phyloP scores from a whole-genome alignment of 2,329 filamentous ascomycete genomes.

The Exophiala sideris region DNA sequence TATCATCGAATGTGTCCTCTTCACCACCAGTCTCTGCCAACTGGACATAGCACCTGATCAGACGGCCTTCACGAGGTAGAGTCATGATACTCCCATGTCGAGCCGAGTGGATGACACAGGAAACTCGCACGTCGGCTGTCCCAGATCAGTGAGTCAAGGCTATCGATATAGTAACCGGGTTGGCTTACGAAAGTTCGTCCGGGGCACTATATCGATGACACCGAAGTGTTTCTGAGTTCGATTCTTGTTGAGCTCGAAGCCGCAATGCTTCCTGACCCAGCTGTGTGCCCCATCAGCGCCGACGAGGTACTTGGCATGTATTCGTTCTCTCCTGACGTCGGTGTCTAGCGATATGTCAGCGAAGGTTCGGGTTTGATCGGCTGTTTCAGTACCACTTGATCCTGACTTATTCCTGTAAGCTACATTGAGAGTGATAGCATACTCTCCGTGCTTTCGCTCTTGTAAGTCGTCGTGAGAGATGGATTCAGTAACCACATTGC shows the following conservation, averaged over 20 bases:
- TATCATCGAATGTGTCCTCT: conserved; percentile 40
- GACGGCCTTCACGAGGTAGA: conserved; percentile 60
- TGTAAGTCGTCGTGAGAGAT: conserved; percentile 53
- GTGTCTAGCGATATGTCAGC: conserved; percentile 45
- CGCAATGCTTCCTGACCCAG: conserved; percentile 60
- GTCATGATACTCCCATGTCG: conserved; percentile 59
- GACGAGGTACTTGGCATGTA: conserved; percentile 49
- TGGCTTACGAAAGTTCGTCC: conserved; percentile 50
- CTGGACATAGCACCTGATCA: conserved; percentile 65
- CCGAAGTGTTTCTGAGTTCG: conserved; percentile 45
- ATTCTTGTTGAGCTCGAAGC: conserved; percentile 56
- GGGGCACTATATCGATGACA: conserved; percentile 50
- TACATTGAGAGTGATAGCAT: conserved; percentile 60
- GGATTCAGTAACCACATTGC: conserved; percentile 55
- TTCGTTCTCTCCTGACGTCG: neutral
- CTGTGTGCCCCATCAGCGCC: conserved; percentile 67
- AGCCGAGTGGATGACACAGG: conserved; percentile 57
- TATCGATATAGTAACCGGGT: neutral
- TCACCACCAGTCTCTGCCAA: conserved; percentile 38
- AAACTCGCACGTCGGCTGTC: conserved; percentile 55
- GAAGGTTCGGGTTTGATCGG: neutral
- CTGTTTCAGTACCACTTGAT: conserved; percentile 38
- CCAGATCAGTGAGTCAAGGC: conserved; percentile 18
- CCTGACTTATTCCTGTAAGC: conserved; percentile 53
- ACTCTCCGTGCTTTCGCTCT: conserved; percentile 46